Conservation (phyloP, 1,139 yeast genomes). For the Nadsonia starkeyi-henricii region DNA sequence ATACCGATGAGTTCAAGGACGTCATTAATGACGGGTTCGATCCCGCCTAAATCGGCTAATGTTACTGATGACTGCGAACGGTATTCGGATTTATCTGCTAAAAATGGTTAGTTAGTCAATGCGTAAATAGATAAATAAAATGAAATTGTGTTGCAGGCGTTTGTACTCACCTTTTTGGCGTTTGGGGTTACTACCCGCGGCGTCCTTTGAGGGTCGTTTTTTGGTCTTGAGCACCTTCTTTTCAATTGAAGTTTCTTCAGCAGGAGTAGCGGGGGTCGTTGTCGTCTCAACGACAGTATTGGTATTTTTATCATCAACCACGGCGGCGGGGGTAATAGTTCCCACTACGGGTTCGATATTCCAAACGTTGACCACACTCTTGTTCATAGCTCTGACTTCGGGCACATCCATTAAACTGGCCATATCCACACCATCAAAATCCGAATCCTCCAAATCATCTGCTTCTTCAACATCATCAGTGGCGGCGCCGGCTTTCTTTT, state of each 20-base stretch:
- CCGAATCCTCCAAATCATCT: neutral
- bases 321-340: conserved; percentile 6
- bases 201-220: conserved; percentile 22
- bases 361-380: conserved; percentile 66
- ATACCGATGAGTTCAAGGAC: conserved; percentile 80
- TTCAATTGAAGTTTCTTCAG: conserved; percentile 3
- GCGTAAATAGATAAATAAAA: conserved; percentile 1
- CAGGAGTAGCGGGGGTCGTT: neutral
- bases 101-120: neutral
- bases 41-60: conserved; percentile 74
- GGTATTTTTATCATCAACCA: conserved; percentile 8
- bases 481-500: neutral
- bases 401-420: neutral
- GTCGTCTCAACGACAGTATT: conserved; percentile 1
- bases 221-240: conserved; percentile 5
- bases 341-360: conserved; percentile 18
- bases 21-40: conserved; percentile 70
- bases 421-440: neutral
- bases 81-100: conserved; percentile 11
- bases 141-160: too few species aligned
- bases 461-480: neutral
- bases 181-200: conserved; percentile 21
- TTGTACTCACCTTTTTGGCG: conserved; percentile 30
- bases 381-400: conserved; percentile 47
- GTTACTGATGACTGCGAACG: conserved; percentile 27